Evolutionary conservation across 441 rosid species (phyloP).

Genomic region (Eugenia klotzschiana): DNA sequence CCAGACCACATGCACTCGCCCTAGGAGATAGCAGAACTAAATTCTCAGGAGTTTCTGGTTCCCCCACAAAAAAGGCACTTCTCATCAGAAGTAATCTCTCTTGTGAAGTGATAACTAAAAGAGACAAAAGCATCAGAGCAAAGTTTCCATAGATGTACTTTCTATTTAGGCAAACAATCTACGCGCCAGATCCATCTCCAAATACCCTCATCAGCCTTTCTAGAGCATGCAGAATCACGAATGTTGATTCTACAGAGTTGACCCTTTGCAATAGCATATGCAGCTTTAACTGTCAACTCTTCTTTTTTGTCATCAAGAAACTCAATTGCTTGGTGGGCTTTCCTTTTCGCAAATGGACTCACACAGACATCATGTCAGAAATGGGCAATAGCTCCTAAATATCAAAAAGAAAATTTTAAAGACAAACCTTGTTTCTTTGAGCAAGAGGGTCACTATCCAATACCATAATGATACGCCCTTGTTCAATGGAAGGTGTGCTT

Average conservation of each 20-base stretch:
- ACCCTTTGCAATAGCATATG: background rate
- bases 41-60: background rate
- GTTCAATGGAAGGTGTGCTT: conserved; percentile 10
- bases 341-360: background rate
- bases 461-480: conserved; percentile 41
- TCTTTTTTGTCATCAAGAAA: background rate
- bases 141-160: background rate
- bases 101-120: background rate
- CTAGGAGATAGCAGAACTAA: background rate
- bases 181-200: background rate
- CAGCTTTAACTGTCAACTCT: background rate
- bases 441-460: conserved; percentile 38
- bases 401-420: background rate
- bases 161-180: background rate
- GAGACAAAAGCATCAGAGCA: background rate
- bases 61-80: background rate
- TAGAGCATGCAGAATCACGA: background rate
- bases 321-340: background rate
- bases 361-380: background rate
- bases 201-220: background rate
- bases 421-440: conserved; percentile 49
- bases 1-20: background rate
- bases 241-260: background rate
- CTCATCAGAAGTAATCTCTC: background rate
- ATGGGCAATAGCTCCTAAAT: background rate